Base-by-base conservation (phyloP, 1,284 basidiomycete species). In the Wallemia ichthyophaga region DNA sequence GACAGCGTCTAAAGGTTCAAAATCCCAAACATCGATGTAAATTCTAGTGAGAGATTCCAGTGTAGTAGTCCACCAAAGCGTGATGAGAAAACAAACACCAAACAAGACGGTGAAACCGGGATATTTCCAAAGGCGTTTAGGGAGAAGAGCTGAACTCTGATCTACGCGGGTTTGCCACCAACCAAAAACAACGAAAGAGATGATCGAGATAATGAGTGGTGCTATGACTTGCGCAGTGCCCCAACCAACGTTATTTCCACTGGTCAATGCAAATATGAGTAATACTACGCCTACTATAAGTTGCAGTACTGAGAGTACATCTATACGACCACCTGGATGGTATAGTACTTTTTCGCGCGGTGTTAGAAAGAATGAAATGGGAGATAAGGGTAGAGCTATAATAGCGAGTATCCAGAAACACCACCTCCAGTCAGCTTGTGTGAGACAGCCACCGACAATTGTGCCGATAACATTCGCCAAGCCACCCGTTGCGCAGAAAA, bases 241-340 rank as follows among this genome's bases (percentile, higher is more conserved):
- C 75, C 75, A 77, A 17, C 74, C 73, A 11, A 64, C 61, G 1
- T 67, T 66, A 1, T 73, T 71, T 1, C 73, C 74, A 3, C 73
- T 72, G 1, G 75, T 76, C 26, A 76, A 65, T 1, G 72, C 73
- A 62, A 72, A 75, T 33, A 76, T 72, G 65, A 76, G 74, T 21
- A 76, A 65, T 56, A 61, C 32, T 66, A 61, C 63, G 72, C 72
- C 66, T 32, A 61, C 71, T 3, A 48, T 21, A 5, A 48, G n/a
- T 21, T 48, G 37, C 3, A 48, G 5, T 5, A 48, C 37, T 48
- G 37, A 48, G 7, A 48, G 7, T 5, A 48, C 37, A 21, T 48
- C 37, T 48, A 48, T 48, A 48, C 37, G 37, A 3, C 9, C 37
- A 48, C 37, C 37, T 15, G 11, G 11, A 21, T 48, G 37, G 37